Percentiles rank a stretch among this genome's conserved stretches.
Evolutionary conservation across 2,329 filamentous ascomycete genomes (phyloP).

Genomic region (Diaporthe capsici): DNA sequence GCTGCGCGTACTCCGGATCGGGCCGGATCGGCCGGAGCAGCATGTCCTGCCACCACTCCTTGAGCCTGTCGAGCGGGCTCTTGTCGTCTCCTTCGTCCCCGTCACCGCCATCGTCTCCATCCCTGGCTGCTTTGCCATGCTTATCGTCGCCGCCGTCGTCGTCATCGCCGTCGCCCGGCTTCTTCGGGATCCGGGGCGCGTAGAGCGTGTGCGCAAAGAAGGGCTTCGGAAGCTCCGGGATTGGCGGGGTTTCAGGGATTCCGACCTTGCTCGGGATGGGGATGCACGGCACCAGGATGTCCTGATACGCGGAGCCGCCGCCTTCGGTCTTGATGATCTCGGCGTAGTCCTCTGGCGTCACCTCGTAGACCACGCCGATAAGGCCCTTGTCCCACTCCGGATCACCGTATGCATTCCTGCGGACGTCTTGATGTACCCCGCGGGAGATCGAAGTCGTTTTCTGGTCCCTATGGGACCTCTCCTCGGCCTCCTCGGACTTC

Average conservation of each 20-base stretch:
- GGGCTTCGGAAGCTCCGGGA: conserved; percentile 65
- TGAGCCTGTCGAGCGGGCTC: conserved; percentile 45
- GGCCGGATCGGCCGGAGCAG: conserved; percentile 66
- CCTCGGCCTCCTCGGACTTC: not conserved
- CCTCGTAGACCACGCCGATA: conserved; percentile 95
- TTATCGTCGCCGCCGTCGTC: conserved; percentile 39
- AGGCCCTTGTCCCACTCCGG: conserved; percentile 83
- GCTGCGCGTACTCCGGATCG: conserved; percentile 81
- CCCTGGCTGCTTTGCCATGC: no score
- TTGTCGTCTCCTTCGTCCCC: conserved; percentile 39
- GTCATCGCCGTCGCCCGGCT: conserved; percentile 45
- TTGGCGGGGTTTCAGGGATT: conserved; percentile 75
- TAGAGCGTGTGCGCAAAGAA: conserved; percentile 92
- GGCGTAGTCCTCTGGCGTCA: conserved; percentile 84
- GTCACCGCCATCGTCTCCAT: conserved; percentile 29
- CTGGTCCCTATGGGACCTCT: not conserved
- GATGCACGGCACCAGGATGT: conserved; percentile 85
- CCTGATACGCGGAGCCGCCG: conserved; percentile 85
- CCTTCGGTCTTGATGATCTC: conserved; percentile 93
- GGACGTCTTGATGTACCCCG: not conserved
- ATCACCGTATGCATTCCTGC: conserved; percentile 58
- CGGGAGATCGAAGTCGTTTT: conserved; percentile 32
- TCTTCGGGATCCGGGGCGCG: conserved; percentile 68
- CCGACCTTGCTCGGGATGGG: conserved; percentile 70
- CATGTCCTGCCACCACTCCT: conserved; percentile 63